A percentile compares a stretch with the other conserved stretches of the same genome.
These are phyloP conservation scores for Cytospora paraplurivora DNA, from an alignment of 2,329 filamentous ascomycete genomes.

Conservation along the genomic window DNA sequence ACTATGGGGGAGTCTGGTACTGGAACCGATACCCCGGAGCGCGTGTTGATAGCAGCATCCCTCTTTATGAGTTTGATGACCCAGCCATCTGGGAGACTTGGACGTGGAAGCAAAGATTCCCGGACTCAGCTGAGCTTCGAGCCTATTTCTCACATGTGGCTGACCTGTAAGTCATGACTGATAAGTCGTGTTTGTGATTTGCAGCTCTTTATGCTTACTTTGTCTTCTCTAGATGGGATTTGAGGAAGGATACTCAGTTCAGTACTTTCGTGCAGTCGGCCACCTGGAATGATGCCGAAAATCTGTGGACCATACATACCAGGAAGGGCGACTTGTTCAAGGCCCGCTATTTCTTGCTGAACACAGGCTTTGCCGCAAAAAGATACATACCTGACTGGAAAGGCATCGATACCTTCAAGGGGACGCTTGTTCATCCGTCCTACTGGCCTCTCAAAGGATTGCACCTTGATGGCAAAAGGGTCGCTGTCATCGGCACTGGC, in stretches of 20 bases:
- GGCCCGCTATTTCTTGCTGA: constrained; percentile 20
- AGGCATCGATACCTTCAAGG: constrained; percentile 19
- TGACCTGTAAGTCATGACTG: constrained; percentile 4
- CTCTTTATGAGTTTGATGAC: constrained; percentile 22
- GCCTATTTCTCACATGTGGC: constrained; percentile 19
- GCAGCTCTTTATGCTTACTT: neutral
- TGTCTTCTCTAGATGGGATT: constrained; percentile 15
- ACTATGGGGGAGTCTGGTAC: constrained; percentile 16
- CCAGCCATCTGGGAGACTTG: constrained; percentile 18
- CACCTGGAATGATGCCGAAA: constrained; percentile 12
- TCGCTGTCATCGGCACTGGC: constrained; percentile 22
- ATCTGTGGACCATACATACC: constrained; percentile 18
- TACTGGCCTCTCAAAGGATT: constrained; percentile 19
- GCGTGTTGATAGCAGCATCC: constrained; percentile 16
- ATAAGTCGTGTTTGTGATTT: neutral
- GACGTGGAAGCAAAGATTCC: constrained; percentile 24
- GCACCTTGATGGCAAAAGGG: constrained; percentile 11
- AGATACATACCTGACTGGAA: constrained; percentile 22
- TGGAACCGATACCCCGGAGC: constrained; percentile 24
- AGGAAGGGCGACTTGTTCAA: constrained; percentile 2
- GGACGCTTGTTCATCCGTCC: constrained; percentile 13
- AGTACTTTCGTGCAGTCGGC: constrained; percentile 11
- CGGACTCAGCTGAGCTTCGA: constrained; percentile 14
- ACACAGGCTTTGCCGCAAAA: constrained; percentile 20
- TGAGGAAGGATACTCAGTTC: constrained; percentile 22